Base-by-base conservation (phyloP, 345 rosid species). In the Populus alba region DNA sequence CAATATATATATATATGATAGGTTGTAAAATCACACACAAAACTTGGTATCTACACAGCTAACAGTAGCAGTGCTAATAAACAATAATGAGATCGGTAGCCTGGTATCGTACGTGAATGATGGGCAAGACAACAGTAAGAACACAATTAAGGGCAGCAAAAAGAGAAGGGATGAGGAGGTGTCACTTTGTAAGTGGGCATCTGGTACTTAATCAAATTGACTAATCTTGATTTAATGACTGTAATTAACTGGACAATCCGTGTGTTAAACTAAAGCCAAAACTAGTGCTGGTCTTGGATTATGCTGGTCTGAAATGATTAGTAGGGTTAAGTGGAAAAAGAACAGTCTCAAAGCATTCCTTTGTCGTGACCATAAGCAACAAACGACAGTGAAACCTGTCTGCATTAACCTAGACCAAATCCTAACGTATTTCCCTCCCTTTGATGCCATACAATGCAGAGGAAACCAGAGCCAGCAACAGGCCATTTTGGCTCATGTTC, bases 381-480 rank as follows among this genome's bases (percentile, higher is more conserved):
- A 25, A 61, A 13, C n/a, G 69, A 66, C 73, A 74, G 33, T 51
- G 77, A 41, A 22, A 2, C 23, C 17, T 74, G 86, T 80, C 79
- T 74, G 61, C 70, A 27, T 31, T 23, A 4, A 3, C 76, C 73
- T 33, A 7, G 79, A 83, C 83, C 83, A 74, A 75, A 20, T 13
- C 78, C 65, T 63, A 68, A 77, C 78, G 78, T 68, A 76, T 68
- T 53, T 20, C 59, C 18, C 59, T 51, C 59, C 59, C 59, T 51
- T 51, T 51, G 23, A 53, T 18, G n/a, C 59, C 59, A 18, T 53
- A 20, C 23, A 20, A 4, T 13, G 51, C 4, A 47, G 15, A 16
- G 51, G 16, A 47, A 15, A 15, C 51, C 51, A 47, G 17, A 47
- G 9, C 59, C 59, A 53, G 23, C 59, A 7, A 53, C 3, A 0